These are phyloP conservation scores for Imleria badia DNA, from an alignment of 768 basidiomycete genomes.

Conservation along the genomic window DNA sequence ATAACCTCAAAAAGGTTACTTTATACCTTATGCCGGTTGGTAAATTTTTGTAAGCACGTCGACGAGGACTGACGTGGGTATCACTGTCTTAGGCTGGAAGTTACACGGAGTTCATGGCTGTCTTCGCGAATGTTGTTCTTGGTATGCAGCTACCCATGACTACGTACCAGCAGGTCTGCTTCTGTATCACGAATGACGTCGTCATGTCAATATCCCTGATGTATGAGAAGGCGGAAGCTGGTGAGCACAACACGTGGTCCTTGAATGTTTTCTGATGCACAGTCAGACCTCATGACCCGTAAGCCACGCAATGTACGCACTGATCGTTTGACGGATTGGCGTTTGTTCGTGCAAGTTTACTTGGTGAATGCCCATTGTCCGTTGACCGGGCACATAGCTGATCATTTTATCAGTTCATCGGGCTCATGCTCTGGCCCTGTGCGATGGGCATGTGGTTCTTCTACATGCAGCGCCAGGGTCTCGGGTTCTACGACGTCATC, in stretches of 20 bases:
- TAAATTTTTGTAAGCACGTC: background rate
- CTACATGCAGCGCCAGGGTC: slow-evolving; percentile 37
- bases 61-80: background rate
- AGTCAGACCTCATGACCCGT: slow-evolving; percentile 43
- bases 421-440: slow-evolving; percentile 45
- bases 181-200: slow-evolving; percentile 53
- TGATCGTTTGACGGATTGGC: slow-evolving; percentile 50
- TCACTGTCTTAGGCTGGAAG: slow-evolving; percentile 39
- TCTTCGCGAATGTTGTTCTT: slow-evolving; percentile 54
- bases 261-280: background rate
- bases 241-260: slow-evolving; percentile 17
- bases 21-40: slow-evolving; percentile 43
- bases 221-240: slow-evolving; percentile 52
- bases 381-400: background rate
- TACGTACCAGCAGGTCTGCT: slow-evolving; percentile 53
- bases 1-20: slow-evolving; percentile 54
- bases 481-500: slow-evolving; percentile 36
- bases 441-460: slow-evolving; percentile 43
- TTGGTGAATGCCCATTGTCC: slow-evolving; percentile 30
- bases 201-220: slow-evolving; percentile 49
- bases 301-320: slow-evolving; percentile 49
- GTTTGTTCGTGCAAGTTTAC: slow-evolving; percentile 49
- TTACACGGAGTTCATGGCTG: slow-evolving; percentile 59
- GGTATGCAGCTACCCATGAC: slow-evolving; percentile 60
- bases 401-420: slow-evolving; percentile 35